A percentile compares a stretch with the other conserved stretches of the same genome.
Evolutionary conservation across 441 rosid genomes (phyloP).

Genomic region (Arabidopsis lyrata): DNA sequence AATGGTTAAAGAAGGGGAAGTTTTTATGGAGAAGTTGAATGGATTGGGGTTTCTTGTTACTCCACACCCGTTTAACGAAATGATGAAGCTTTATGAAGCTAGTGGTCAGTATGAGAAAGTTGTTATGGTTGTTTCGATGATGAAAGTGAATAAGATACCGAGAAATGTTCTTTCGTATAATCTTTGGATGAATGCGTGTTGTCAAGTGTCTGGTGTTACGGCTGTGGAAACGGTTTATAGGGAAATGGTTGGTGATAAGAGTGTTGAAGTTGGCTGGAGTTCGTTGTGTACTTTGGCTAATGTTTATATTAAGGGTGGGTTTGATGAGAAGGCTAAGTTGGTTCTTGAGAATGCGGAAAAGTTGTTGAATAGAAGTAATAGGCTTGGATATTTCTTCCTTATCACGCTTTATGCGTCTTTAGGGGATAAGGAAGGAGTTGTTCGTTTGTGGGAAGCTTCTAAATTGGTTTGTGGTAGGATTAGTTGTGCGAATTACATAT

Average conservation of each 20-base stretch:
- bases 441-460: conserved; percentile 65
- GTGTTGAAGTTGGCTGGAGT: conserved; percentile 68
- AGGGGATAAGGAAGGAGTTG: conserved; percentile 56
- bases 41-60: conserved; percentile 57
- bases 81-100: conserved; percentile 71
- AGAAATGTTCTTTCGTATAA: conserved; percentile 65
- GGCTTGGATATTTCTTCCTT: conserved; percentile 64
- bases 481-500: conserved; percentile 63
- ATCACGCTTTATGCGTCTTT: conserved; percentile 56
- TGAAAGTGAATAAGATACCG: conserved; percentile 62
- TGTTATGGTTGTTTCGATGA: conserved; percentile 52
- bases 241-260: conserved; percentile 60
- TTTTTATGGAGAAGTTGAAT: conserved; percentile 54
- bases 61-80: conserved; percentile 64
- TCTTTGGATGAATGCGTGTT: conserved; percentile 70
- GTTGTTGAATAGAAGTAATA: conserved; percentile 50
- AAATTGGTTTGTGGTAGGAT: conserved; percentile 56
- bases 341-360: conserved; percentile 57
- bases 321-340: conserved; percentile 50
- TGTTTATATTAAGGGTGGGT: conserved; percentile 56
- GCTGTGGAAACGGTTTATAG: conserved; percentile 54
- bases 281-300: conserved; percentile 57
- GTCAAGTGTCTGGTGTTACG: conserved; percentile 40
- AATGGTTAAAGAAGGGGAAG: conserved; percentile 55
- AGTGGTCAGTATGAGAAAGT: conserved; percentile 54